Base-by-base conservation (phyloP, 495 filamentous ascomycete genomes). In the Daldinia loculata region DNA sequence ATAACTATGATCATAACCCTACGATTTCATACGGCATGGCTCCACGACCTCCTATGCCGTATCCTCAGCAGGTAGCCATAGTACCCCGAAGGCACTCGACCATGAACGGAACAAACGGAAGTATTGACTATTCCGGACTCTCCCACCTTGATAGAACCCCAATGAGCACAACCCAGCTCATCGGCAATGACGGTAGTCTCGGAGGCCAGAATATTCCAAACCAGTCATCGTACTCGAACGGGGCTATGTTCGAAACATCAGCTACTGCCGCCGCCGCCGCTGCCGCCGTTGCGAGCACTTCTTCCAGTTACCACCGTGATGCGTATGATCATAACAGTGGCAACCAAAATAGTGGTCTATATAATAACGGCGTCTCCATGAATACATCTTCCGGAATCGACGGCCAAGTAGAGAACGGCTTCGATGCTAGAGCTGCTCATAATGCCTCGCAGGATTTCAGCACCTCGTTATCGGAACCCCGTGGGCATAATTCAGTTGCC, bases 211-310 rank as follows among this genome's bases (percentile, higher is more conserved):
- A 38, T 24, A 19, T 70, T 11, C 3, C 74, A 2, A 29, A 24
- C 9, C 61, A 61, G 17, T 26, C 62, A 15, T 39, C 60, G 1
- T 75, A 69, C 43, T n/a, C 55, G 0, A 66, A 64, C 11, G 69
- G 72, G 22, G 17, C 56, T 11, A 63, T 67, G 11, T 73, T 70
- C 24, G 41, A 59, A 22, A n/a, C 63, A n/a, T 65, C 66, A 2
- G 62, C 59, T 34, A 26, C 26, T 11, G 24, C 52, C 0, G 30
- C 53, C 3, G 50, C 55, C 4, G 56, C 56, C 0, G 59, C 67
- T 0, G 14, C 38, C 17, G 15, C 43, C 0, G 9, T 34, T 17
- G 6, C 48, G 11, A 11, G 41, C 14, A 6, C 56, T 19, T 2
- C 15, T 52, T 36, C 61, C 3, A 32, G 29, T 50, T 52, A 64